Percentiles rank a stretch among this genome's conserved stretches.
These are phyloP conservation scores for Monilinia vaccinii-corymbosi DNA, from an alignment of 2,329 filamentous ascomycete genomes.

Conservation along the genomic window DNA sequence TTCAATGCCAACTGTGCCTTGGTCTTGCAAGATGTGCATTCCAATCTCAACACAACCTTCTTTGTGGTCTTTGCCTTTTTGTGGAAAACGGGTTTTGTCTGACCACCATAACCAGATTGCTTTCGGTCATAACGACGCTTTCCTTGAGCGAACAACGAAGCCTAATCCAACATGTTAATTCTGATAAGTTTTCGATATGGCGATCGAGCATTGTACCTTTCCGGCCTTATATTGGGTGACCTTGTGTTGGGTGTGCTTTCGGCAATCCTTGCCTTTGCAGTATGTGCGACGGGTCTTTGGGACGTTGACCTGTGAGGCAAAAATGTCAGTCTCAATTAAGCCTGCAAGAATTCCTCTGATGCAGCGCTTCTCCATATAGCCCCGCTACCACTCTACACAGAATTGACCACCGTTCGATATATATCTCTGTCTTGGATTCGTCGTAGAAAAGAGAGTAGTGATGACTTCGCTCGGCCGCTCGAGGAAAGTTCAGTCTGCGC, in stretches of 20 bases:
- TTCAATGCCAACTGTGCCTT: constrained; percentile 97
- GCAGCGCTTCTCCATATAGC: not conserved
- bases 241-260: constrained; percentile 85
- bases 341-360: not conserved
- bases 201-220: constrained; percentile 50
- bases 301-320: constrained; percentile 69
- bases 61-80: constrained; percentile 99
- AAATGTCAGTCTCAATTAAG: constrained; percentile 4
- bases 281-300: constrained; percentile 96
- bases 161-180: constrained; percentile 34
- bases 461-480: not conserved
- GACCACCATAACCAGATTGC: constrained; percentile 99
- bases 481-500: not conserved
- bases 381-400: not conserved
- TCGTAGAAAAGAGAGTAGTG: not conserved
- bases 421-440: not conserved
- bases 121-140: constrained; percentile 99
- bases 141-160: constrained; percentile 93
- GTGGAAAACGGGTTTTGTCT: constrained; percentile 99
- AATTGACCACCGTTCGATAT: not conserved
- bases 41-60: constrained; percentile 98
- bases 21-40: constrained; percentile 96
- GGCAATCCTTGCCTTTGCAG: constrained; percentile 94
- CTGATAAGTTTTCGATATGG: constrained; percentile 7
- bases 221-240: constrained; percentile 96